A percentile compares a stretch with the other conserved stretches of the same genome.
Conservation (phyloP, 129 eudicot genomes). For the Sambucus nigra region DNA sequence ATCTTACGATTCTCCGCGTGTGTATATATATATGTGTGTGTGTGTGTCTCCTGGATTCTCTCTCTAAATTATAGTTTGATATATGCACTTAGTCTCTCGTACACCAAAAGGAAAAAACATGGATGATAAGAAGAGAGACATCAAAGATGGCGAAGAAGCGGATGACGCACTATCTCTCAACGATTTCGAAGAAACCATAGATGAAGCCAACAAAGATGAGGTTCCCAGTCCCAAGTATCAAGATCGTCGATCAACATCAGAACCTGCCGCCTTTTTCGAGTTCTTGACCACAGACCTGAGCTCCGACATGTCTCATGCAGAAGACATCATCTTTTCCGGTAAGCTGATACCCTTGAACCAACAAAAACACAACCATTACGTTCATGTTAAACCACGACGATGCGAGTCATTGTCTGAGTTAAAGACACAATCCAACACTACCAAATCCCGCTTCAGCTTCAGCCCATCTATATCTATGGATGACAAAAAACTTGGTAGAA, state of each 20-base stretch:
- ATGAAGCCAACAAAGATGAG: too few relatives aligned
- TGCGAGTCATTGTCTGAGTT: constrained; percentile 36
- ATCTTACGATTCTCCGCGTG: too few relatives aligned
- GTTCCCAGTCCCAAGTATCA: constrained; percentile 8
- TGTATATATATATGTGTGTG: too few relatives aligned
- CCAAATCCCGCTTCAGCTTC: neutral
- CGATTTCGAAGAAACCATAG: too few relatives aligned
- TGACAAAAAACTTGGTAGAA: constrained; percentile 25
- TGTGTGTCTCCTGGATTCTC: too few relatives aligned
- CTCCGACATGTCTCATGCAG: constrained; percentile 51
- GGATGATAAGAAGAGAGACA: too few relatives aligned
- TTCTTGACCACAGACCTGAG: constrained; percentile 29
- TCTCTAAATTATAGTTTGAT: too few relatives aligned
- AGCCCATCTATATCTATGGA: constrained; percentile 47
- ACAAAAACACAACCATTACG: neutral
- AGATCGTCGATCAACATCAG: constrained; percentile 18
- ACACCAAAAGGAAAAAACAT: too few relatives aligned
- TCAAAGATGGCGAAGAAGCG: too few relatives aligned
- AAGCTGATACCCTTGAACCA: constrained; percentile 48
- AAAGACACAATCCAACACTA: neutral
- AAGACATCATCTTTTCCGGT: constrained; percentile 67
- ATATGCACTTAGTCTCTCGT: too few relatives aligned
- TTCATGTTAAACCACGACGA: constrained; percentile 4
- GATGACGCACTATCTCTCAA: too few relatives aligned
- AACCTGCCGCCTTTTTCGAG: constrained; percentile 42